These are phyloP conservation scores for Lunularia cruciata DNA, from an alignment of 225 moss, liverwort and hornwort genomes.

Conservation along the genomic window DNA sequence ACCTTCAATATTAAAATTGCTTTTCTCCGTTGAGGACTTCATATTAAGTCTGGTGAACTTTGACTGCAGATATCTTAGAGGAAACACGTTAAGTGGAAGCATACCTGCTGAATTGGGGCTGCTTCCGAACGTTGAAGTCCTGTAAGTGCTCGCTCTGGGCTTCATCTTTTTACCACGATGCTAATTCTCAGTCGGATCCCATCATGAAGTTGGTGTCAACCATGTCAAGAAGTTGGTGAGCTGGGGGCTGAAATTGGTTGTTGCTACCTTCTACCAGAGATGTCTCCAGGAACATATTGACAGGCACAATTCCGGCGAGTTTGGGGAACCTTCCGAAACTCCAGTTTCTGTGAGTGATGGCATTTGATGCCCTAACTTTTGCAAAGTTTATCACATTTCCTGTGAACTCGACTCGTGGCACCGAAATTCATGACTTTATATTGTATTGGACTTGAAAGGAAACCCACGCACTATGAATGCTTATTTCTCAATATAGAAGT, in stretches of 20 bases:
- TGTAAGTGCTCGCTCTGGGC: constrained; percentile 45
- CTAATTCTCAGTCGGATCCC: too few relatives aligned
- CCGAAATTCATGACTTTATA: too few relatives aligned
- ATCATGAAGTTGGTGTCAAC: neutral
- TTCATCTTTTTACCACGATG: too few relatives aligned
- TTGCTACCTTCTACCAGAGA: constrained; percentile 26
- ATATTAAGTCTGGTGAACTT: neutral
- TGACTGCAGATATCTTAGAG: constrained; percentile 64
- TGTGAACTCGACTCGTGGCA: too few relatives aligned
- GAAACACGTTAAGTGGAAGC: constrained; percentile 60
- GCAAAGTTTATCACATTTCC: too few relatives aligned
- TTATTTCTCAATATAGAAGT: too few relatives aligned
- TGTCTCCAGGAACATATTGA: constrained; percentile 37
- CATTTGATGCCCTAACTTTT: neutral
- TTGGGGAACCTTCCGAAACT: constrained; percentile 44
- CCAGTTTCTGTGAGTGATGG: constrained; percentile 36
- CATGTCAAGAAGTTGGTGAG: constrained; percentile 15
- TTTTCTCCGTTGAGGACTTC: too few relatives aligned
- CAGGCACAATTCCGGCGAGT: constrained; percentile 39
- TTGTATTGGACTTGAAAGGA: too few relatives aligned
- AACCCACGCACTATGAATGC: too few relatives aligned
- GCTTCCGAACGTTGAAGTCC: constrained; percentile 51
- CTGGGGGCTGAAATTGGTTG: too few relatives aligned
- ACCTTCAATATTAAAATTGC: too few relatives aligned
- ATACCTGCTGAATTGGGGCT: constrained; percentile 65